Conservation (phyloP, 306 rosid species). For the Dicorynia guianensis region DNA sequence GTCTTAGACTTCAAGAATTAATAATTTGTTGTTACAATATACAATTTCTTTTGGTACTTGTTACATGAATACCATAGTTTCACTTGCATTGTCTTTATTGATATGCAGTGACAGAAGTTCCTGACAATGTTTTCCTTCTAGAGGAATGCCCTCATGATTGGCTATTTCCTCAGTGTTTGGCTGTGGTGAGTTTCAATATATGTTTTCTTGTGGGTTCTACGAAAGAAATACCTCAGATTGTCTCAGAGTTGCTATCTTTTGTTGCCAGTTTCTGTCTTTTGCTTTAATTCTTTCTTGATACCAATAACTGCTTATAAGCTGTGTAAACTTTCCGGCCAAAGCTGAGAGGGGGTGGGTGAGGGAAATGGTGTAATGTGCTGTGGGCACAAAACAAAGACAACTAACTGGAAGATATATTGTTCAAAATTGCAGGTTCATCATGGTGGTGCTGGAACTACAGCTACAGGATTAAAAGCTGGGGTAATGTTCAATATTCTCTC, state of each 20-base stretch:
- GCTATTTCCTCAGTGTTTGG: constrained; percentile 91
- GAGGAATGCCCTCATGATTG: constrained; percentile 96
- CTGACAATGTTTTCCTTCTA: constrained; percentile 67
- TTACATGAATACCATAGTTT: constrained; percentile 16
- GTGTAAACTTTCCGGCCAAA: not conserved
- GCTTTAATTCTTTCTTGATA: not conserved
- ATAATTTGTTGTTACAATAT: constrained; percentile 2
- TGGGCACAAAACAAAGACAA: not conserved
- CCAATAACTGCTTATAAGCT: not conserved
- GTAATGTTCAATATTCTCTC: constrained; percentile 48
- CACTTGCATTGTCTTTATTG: constrained; percentile 26
- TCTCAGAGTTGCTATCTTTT: not conserved
- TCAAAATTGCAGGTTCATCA: constrained; percentile 82
- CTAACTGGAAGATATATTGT: constrained; percentile 25
- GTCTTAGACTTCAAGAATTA: constrained; percentile 1
- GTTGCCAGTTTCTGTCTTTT: not conserved
- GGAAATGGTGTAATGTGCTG: not conserved
- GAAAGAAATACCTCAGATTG: not conserved
- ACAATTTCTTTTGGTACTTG: not conserved
- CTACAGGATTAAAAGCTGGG: constrained; percentile 90
- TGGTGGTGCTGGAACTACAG: constrained; percentile 95
- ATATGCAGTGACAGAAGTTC: constrained; percentile 69
- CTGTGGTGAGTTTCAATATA: constrained; percentile 68
- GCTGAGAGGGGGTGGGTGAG: not conserved
- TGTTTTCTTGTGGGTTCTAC: constrained; percentile 4